Evolutionary conservation across 192 early-diverging fungal species (phyloP).

Genomic region (Powellomyces hirtus): DNA sequence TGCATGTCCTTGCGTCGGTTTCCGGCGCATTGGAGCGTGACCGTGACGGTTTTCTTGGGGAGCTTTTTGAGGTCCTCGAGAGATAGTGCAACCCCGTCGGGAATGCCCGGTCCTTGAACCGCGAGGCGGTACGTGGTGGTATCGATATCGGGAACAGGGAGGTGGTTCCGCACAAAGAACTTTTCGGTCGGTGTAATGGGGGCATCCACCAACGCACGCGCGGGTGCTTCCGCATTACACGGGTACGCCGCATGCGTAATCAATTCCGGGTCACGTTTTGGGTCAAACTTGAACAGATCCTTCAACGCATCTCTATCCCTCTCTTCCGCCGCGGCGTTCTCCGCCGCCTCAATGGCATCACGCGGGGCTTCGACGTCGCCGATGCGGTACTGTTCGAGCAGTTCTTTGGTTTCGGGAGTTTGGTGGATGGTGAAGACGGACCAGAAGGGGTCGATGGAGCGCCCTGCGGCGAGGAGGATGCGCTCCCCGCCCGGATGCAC

Average conservation of each 20-base stretch:
- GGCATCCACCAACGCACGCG: slow-evolving; percentile 55
- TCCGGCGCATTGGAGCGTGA: slow-evolving; percentile 79
- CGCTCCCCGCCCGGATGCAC: slow-evolving; percentile 52
- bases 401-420: slow-evolving; percentile 30
- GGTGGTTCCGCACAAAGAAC: slow-evolving; percentile 87
- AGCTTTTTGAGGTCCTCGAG: slow-evolving; percentile 57
- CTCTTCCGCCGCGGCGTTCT: not conserved
- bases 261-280: slow-evolving; percentile 60
- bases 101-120: slow-evolving; percentile 52
- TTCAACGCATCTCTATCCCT: slow-evolving; percentile 29
- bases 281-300: slow-evolving; percentile 64
- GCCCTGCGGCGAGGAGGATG: slow-evolving; percentile 53
- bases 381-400: slow-evolving; percentile 51
- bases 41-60: slow-evolving; percentile 56
- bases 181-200: slow-evolving; percentile 73
- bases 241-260: slow-evolving; percentile 67
- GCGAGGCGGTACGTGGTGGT: slow-evolving; percentile 52
- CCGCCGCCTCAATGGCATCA: not conserved
- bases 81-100: slow-evolving; percentile 34
- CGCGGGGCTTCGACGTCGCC: slow-evolving; percentile 29
- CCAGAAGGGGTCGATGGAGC: slow-evolving; percentile 57
- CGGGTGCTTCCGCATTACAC: slow-evolving; percentile 83
- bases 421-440: slow-evolving; percentile 51
- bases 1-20: slow-evolving; percentile 80
- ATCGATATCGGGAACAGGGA: slow-evolving; percentile 80